Base-by-base conservation (phyloP, 1,284 basidiomycete species). In the Farysia itapuensis region DNA sequence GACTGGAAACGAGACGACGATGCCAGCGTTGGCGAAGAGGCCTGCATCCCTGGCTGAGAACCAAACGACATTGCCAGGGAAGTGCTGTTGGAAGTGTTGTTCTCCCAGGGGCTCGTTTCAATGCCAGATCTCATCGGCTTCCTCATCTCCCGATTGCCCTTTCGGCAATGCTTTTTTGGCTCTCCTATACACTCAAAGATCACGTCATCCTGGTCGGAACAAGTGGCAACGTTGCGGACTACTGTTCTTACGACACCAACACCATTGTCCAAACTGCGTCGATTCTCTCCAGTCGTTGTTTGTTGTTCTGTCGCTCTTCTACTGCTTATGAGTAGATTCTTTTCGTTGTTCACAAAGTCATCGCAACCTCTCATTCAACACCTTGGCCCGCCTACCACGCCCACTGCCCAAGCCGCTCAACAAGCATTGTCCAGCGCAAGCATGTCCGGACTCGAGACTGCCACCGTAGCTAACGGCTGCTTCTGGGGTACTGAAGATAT, bases 401-500 rank as follows among this genome's bases (percentile, higher is more conserved):
- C 60, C 11, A 64, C 60, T 26, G 53, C 53, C n/a, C 49, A 43
- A 22, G 53, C 60, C 36, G 49, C 53, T 31, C 53, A 64, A 42
- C 44, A 59, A 49, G 54, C 56, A 7, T 33, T 52, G 30, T 33
- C 40, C 36, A 41, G 34, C 26, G 42, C 49, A 22, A 23, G 15
- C 43, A 61, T 61, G 58, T 49, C 63, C 23, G 47, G 44, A 36
- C 39, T 37, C 14, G 52, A 58, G 34, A 54, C 43, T 15, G 67
- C 64, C 42, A 71, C 67, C 22, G 46, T 71, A 29, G 64, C 66
- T 28, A 42, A 33, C n/a, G 71, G 73, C 11, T 75, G 73, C 52
- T 75, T 74, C 51, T 75, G 73, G 73, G 73, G 73, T 20, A 70
- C 68, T 13, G 72, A 74, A 32, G 58, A 72, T 31, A 71, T 75